Evolutionary conservation across 1,284 basidiomycete genomes (phyloP), one percentile per base, ranked within the genome.

Genomic region (Malassezia dermatis): DNA sequence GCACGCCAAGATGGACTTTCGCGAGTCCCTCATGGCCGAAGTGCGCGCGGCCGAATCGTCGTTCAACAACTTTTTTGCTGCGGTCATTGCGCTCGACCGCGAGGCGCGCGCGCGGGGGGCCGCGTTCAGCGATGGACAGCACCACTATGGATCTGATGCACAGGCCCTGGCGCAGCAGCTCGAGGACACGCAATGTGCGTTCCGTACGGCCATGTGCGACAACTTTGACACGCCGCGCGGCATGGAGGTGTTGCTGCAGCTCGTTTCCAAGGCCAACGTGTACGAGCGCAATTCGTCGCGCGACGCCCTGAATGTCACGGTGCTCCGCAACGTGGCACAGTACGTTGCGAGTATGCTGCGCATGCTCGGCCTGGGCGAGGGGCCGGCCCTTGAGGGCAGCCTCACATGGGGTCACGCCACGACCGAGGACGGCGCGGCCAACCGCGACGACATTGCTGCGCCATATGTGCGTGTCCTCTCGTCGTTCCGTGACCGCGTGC

Each of bases 181-280:
- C 39, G 80, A 86, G 63, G 78, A 83, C 47, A 82, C 84, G 32
- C 91, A 93, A 76, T 67, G 80, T 39, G 79, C 81, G 2, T 94
- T 98, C 81, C 84, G 89, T 50, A 79, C 78, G n/a, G 88, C 91
- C 0, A 83, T 99, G 53, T 94, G 88, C 77, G 93, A 99, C 76
- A 95, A 90, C 1, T 95, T 98, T 80, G 93, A 98, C 76, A 98
- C 93, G 0, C 88, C 90, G 1, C 80, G 79, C 13, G 93, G 89
- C 0, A 77, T 98, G 41, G 81, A 82, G 62, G 78, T 83, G 51
- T 77, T 98, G 12, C 80, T 88, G 12, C 86, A 91, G 59, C 78
- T 96, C 27, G 83, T 98, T 24, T 86, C 86, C n/a, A 81, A 83
- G 50, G 84, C 87, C 15, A 96, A 96, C 74, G 79, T 89, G 24